Evolutionary conservation across 306 rosid species (phyloP).

Genomic region (Vigna nakashimae): DNA sequence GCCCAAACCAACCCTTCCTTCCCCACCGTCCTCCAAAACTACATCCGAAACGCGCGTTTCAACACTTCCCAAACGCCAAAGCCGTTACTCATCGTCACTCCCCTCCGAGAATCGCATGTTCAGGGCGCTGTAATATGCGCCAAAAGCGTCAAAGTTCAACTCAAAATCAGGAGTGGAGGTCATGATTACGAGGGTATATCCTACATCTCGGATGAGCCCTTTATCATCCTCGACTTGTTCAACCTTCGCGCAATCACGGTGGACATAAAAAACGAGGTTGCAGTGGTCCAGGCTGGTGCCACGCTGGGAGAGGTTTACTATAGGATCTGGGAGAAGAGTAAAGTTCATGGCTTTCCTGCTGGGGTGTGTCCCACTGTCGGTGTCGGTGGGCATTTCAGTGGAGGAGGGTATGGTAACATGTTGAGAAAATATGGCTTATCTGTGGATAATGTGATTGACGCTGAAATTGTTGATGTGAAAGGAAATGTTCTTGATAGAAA

Average conservation of each 20-base stretch:
- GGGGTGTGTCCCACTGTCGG: constrained; percentile 59
- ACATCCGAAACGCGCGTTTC: constrained; percentile 55
- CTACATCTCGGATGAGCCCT: constrained; percentile 36
- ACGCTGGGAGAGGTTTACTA: constrained; percentile 53
- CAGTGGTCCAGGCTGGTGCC: constrained; percentile 43
- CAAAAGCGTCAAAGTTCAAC: neutral
- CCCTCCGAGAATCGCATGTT: constrained; percentile 37
- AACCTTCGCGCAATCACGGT: constrained; percentile 41
- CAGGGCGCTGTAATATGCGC: constrained; percentile 46
- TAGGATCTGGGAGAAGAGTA: constrained; percentile 48
- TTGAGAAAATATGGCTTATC: constrained; percentile 47
- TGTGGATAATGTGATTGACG: constrained; percentile 46
- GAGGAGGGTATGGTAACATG: constrained; percentile 54
- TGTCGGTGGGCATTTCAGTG: constrained; percentile 54
- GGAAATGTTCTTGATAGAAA: constrained; percentile 44
- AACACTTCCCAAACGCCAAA: constrained; percentile 46
- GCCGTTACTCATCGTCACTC: constrained; percentile 48
- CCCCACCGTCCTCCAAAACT: constrained; percentile 45
- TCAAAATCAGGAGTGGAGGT: constrained; percentile 56
- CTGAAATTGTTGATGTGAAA: constrained; percentile 48
- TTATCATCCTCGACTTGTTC: constrained; percentile 48
- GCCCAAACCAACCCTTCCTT: constrained; percentile 37
- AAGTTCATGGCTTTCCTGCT: constrained; percentile 53
- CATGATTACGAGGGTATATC: constrained; percentile 57
- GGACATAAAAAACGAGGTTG: constrained; percentile 29